Evolutionary conservation across 2,329 filamentous ascomycete genomes (phyloP).

Genomic region (Remersonia thermophila): DNA sequence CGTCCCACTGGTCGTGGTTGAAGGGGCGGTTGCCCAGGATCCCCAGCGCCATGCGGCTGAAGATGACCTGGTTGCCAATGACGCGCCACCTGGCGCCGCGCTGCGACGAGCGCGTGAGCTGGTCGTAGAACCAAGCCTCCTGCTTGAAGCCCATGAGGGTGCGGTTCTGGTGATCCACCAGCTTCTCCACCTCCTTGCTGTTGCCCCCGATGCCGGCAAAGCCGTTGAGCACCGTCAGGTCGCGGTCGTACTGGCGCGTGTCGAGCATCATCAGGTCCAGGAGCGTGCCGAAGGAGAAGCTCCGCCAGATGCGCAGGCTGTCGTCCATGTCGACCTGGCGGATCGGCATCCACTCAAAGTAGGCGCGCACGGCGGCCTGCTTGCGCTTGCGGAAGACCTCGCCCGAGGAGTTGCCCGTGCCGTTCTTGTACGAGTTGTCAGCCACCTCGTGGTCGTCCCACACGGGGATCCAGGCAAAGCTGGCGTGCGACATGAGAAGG

Average conservation of each 20-base stretch:
- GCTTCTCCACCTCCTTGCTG: conserved; percentile 47
- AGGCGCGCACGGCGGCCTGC: conserved; percentile 59
- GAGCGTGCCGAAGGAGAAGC: conserved; percentile 52
- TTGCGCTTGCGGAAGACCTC: conserved; percentile 61
- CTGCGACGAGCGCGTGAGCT: conserved; percentile 42
- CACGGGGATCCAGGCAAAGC: conserved; percentile 50
- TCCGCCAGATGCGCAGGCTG: conserved; percentile 55
- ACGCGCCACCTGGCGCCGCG: conserved; percentile 60
- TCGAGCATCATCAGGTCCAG: conserved; percentile 58
- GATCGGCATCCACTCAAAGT: conserved; percentile 55
- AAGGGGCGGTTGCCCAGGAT: conserved; percentile 20
- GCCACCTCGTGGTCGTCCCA: conserved; percentile 50
- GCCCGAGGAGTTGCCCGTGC: conserved; percentile 54
- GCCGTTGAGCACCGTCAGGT: conserved; percentile 36
- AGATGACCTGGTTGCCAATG: conserved; percentile 59
- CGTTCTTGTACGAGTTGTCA: conserved; percentile 54
- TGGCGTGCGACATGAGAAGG: conserved; percentile 41
- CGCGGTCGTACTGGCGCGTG: conserved; percentile 56
- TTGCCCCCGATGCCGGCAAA: conserved; percentile 31
- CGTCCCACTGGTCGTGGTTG: conserved; percentile 33
- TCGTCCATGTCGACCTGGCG: conserved; percentile 51
- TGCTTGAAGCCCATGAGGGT: conserved; percentile 60
- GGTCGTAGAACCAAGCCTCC: conserved; percentile 61
- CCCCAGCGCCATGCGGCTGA: conserved; percentile 30
- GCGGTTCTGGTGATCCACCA: conserved; percentile 39